Evolutionary conservation across 2,329 filamentous ascomycete species (phyloP).

Genomic region (Penicillium fuscoglaucum): DNA sequence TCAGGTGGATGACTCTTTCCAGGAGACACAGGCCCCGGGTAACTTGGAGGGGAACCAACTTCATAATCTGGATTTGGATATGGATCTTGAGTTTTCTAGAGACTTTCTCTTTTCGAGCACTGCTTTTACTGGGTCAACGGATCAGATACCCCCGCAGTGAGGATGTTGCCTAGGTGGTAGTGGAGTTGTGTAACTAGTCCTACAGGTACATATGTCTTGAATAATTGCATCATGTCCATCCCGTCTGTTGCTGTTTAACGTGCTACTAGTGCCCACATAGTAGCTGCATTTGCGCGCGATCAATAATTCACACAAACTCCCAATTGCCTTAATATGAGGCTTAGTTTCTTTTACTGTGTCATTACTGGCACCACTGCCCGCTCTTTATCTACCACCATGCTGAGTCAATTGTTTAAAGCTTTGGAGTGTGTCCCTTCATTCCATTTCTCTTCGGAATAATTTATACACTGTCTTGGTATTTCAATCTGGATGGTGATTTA

Average conservation of each 20-base stretch:
- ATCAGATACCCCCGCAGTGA: slow-evolving; percentile 11
- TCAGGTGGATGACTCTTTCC: slow-evolving; percentile 6
- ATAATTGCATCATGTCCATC: neutral
- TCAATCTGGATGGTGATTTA: neutral
- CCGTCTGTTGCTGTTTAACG: neutral
- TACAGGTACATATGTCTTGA: neutral
- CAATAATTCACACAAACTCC: neutral
- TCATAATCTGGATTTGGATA: slow-evolving; percentile 33
- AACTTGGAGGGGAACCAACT: slow-evolving; percentile 26
- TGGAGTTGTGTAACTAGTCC: neutral
- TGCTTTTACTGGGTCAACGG: slow-evolving; percentile 27
- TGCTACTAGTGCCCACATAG: neutral
- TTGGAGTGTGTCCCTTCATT: neutral
- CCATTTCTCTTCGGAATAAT: neutral
- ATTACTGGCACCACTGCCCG: neutral
- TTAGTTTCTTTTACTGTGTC: neutral
- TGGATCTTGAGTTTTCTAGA: slow-evolving; percentile 39
- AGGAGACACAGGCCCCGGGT: slow-evolving; percentile 10
- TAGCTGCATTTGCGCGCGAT: neutral
- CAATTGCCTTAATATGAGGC: too few relatives aligned
- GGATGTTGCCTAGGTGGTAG: too few relatives aligned
- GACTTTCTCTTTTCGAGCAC: slow-evolving; percentile 40
- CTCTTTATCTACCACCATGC: too few relatives aligned
- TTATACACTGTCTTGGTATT: neutral
- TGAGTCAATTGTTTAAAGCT: too few relatives aligned